A percentile compares a stretch with the other conserved stretches of the same genome.
These are phyloP conservation scores for Fusarium floridanum DNA, from an alignment of 2,329 filamentous ascomycete genomes.

Conservation along the genomic window DNA sequence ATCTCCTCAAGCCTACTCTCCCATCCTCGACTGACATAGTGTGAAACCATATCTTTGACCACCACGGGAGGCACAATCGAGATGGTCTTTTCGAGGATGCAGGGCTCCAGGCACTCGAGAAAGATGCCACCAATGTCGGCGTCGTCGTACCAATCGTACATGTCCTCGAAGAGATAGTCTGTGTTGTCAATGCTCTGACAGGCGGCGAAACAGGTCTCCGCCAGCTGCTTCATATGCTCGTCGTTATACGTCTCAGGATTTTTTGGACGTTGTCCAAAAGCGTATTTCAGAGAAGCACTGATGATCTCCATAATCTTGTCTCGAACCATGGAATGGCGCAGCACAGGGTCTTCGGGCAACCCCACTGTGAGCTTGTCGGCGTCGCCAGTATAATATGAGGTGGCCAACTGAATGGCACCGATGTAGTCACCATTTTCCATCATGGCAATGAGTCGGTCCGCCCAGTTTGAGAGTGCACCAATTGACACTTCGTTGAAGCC, in stretches of 20 bases:
- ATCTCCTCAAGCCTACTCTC: constrained; percentile 90
- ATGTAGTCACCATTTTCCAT: constrained; percentile 99
- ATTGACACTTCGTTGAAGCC: constrained; percentile 95
- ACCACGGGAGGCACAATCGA: constrained; percentile 82
- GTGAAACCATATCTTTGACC: constrained; percentile 85
- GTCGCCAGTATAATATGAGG: constrained; percentile 90
- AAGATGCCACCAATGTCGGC: constrained; percentile 80
- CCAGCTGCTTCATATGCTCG: constrained; percentile 79
- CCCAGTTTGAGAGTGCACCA: constrained; percentile 95
- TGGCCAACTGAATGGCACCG: constrained; percentile 88
- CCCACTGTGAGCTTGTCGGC: constrained; percentile 96
- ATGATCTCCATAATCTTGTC: constrained; percentile 96
- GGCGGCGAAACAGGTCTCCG: constrained; percentile 85
- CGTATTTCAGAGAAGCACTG: constrained; percentile 89
- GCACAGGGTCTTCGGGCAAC: constrained; percentile 82
- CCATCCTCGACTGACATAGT: constrained; percentile 82
- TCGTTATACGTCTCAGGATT: constrained; percentile 61
- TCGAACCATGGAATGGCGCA: constrained; percentile 84
- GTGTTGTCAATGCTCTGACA: constrained; percentile 82
- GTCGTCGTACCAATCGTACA: constrained; percentile 92
- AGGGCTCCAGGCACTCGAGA: constrained; percentile 88
- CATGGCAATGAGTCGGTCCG: constrained; percentile 89
- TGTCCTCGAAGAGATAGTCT: constrained; percentile 90
- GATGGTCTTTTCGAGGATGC: constrained; percentile 84
- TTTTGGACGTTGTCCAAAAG: constrained; percentile 76